Conservation (phyloP, 257 asterid genomes). For the Nicotiana obtusifolia region DNA sequence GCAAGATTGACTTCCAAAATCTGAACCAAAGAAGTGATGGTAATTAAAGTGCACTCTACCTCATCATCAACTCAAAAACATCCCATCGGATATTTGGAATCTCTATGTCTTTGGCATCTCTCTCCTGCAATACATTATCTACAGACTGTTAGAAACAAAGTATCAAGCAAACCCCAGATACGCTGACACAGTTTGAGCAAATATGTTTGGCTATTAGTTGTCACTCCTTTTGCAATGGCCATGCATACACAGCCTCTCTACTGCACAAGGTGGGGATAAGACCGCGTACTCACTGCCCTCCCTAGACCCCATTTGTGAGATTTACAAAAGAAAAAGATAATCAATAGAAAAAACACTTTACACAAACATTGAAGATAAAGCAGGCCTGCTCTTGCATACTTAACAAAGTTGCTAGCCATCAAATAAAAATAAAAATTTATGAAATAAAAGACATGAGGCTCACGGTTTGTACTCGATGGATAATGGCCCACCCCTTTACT, state of each 20-base stretch:
- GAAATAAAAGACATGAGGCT: background rate
- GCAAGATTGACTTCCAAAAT: background rate
- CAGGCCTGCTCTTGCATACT: background rate
- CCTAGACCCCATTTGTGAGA: too few species aligned
- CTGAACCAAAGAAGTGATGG: background rate
- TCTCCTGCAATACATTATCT: constrained; percentile 55
- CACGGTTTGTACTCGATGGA: background rate
- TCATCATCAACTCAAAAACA: constrained; percentile 97
- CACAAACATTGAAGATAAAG: background rate
- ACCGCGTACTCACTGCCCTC: too few species aligned
- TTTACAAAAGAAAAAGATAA: background rate
- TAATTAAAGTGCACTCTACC: constrained; percentile 32
- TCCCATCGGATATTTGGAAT: constrained; percentile 97
- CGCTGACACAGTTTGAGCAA: background rate
- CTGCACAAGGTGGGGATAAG: background rate
- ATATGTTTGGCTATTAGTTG: background rate
- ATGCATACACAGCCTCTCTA: background rate
- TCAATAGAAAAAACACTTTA: background rate
- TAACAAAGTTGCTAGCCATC: background rate
- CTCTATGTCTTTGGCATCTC: constrained; percentile 95
- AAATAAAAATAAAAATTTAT: background rate
- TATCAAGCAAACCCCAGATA: background rate
- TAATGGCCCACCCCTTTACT: background rate
- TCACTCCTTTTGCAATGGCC: background rate
- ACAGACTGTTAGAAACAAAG: background rate